Conservation (phyloP, 495 filamentous ascomycete genomes). For the Lophiostoma macrostomum region DNA sequence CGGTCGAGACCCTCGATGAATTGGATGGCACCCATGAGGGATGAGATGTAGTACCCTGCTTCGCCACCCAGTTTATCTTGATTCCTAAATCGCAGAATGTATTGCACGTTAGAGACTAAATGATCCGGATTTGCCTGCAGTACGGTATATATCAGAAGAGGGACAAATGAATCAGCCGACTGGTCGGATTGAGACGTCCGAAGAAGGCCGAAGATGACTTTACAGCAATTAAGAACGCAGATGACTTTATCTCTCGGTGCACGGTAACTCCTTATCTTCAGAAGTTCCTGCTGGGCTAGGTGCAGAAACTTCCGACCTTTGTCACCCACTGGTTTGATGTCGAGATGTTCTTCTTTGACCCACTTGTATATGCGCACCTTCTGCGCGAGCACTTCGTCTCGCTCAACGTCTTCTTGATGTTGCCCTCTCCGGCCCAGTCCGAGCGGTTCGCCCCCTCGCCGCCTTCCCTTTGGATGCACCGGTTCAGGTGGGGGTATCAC, state of each 20-base stretch:
- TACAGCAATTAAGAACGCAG: slow-evolving; percentile 97
- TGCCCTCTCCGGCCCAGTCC: slow-evolving; percentile 86
- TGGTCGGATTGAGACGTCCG: slow-evolving; percentile 90
- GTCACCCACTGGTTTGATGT: slow-evolving; percentile 82
- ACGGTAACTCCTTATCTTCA: slow-evolving; percentile 94
- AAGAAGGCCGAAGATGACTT: slow-evolving; percentile 97
- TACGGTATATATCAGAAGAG: slow-evolving; percentile 92
- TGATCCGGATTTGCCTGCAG: slow-evolving; percentile 92
- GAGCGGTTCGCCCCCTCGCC: slow-evolving; percentile 64
- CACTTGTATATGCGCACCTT: slow-evolving; percentile 96
- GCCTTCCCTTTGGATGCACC: slow-evolving; percentile 67
- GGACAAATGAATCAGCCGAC: slow-evolving; percentile 94
- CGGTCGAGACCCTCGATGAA: slow-evolving; percentile 96
- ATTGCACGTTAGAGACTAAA: slow-evolving; percentile 95
- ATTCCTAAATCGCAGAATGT: slow-evolving; percentile 93
- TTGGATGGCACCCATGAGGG: slow-evolving; percentile 94
- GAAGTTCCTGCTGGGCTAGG: slow-evolving; percentile 86
- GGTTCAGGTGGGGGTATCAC: slow-evolving; percentile 79
- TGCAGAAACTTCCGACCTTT: slow-evolving; percentile 82
- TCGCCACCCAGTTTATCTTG: slow-evolving; percentile 96
- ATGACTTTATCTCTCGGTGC: slow-evolving; percentile 98
- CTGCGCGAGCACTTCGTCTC: slow-evolving; percentile 90
- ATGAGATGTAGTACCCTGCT: slow-evolving; percentile 96
- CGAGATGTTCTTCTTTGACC: slow-evolving; percentile 90
- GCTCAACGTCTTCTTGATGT: slow-evolving; percentile 97